These are phyloP conservation scores for Bolboschoenus planiculmis DNA, from an alignment of 176 grass and related monocot genomes.

Conservation along the genomic window DNA sequence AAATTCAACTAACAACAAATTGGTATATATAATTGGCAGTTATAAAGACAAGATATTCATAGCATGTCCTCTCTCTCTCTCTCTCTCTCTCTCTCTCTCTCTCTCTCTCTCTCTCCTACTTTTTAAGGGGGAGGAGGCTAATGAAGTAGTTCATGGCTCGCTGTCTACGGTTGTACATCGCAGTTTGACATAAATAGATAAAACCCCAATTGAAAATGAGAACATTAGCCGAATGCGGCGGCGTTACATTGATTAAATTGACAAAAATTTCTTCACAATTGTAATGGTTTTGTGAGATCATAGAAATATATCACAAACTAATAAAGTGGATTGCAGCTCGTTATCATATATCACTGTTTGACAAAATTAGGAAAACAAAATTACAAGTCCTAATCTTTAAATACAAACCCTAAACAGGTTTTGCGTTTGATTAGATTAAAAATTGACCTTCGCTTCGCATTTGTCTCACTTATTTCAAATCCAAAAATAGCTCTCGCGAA, in stretches of 20 bases:
- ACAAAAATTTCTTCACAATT: not conserved
- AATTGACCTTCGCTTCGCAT: not conserved
- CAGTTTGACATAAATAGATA: not conserved
- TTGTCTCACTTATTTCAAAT: not conserved
- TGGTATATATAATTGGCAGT: not conserved
- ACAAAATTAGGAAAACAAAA: not conserved
- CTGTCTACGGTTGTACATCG: not conserved
- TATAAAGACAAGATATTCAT: not conserved
- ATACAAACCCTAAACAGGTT: not conserved
- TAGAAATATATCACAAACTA: not conserved
- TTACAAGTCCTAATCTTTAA: not conserved
- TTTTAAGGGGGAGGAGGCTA: not conserved
- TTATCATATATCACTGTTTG: not conserved
- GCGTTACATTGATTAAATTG: not conserved
- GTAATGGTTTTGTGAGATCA: not conserved
- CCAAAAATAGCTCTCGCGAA: constrained; percentile 6
- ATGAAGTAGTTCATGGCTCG: not conserved
- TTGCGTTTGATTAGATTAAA: not conserved
- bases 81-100: not conserved
- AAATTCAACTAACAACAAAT: not conserved
- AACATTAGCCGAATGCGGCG: not conserved
- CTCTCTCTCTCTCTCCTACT: not conserved
- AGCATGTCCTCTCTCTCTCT: not conserved
- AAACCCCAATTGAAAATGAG: not conserved
- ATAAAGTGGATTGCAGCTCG: not conserved